Base-by-base conservation (phyloP, 257 asterid species). In the Capsicum pubescens region DNA sequence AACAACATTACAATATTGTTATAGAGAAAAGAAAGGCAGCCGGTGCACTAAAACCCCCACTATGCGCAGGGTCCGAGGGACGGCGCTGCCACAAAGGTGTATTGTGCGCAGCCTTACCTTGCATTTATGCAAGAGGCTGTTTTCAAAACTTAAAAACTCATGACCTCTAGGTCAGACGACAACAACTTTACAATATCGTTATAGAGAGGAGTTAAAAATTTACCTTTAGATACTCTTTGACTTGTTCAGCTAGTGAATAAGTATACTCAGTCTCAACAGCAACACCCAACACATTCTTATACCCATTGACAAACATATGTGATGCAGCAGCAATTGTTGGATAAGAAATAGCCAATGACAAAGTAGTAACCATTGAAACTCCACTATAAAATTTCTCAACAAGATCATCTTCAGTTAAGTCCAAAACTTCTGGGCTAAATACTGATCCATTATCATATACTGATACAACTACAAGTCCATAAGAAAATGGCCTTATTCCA, bases 321-420 rank as follows among this genome's bases (percentile, higher is more conserved):
- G 98, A 98, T 1, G 97, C 97, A n/a, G 99, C 98, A 4, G 98
- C 98, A 7, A 94, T 87, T 4, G 98, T 93, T 0, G 99, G 99
- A 86, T 91, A 96, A 3, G 98, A 89, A 56, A 92, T 67, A 21
- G 97, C 98, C 81, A 96, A 85, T 0, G 98, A 84, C 80, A 96
- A 87, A 1, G 98, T 83, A 52, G 97, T 90, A 9, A 91, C 92
- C 93, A 91, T 86, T 69, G 97, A 90, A 35, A 93, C 97, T 50
- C 98, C 98, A 67, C 50, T 2, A 0, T 93, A 94, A 84, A 94
- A 96, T 89, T 91, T 96, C 78, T 35, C 94, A 13, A 93, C 3
- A 10, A 94, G 97, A 74, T 96, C 98, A 67, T 96, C 99, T 68
- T 94, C 99, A 0, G 99, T 94, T 86, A 96, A 52, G 68, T 92